Conservation (phyloP, 768 basidiomycete genomes). For the Suillus fuscotomentosus region DNA sequence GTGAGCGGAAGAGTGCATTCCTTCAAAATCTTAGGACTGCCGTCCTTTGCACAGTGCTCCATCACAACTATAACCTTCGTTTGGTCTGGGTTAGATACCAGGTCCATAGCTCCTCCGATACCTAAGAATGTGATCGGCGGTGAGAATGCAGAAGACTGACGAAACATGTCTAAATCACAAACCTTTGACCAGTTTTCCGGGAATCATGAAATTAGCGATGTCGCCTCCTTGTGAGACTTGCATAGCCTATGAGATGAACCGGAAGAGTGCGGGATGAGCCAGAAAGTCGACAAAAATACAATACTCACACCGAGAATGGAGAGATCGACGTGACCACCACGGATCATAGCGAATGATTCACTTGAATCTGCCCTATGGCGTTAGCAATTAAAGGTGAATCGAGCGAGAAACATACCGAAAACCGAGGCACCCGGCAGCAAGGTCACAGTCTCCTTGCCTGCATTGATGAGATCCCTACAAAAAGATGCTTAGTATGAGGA, state of each 20-base stretch:
- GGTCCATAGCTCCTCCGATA: constrained; percentile 96
- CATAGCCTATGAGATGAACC: constrained; percentile 64
- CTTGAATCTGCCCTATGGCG: constrained; percentile 59
- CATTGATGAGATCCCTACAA: constrained; percentile 84
- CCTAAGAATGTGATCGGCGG: constrained; percentile 40
- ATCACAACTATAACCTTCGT: constrained; percentile 89
- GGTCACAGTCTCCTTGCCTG: constrained; percentile 93
- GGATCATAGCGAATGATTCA: constrained; percentile 97
- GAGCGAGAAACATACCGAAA: constrained; percentile 60
- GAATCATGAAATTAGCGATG: constrained; percentile 98
- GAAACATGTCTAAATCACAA: constrained; percentile 2
- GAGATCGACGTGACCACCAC: constrained; percentile 93
- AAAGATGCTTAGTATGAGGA: constrained; percentile 5
- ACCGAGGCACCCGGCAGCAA: constrained; percentile 88
- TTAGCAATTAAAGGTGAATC: background rate
- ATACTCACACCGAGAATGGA: constrained; percentile 83
- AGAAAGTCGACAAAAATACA: background rate
- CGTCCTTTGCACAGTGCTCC: constrained; percentile 90
- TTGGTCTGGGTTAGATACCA: constrained; percentile 93
- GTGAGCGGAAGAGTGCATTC: constrained; percentile 85
- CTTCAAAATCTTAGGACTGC: constrained; percentile 83
- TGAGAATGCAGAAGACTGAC: constrained; percentile 10
- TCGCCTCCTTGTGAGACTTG: constrained; percentile 92
- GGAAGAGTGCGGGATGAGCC: constrained; percentile 4
- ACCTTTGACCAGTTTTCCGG: constrained; percentile 89